Conservation (phyloP, 805 yeast genomes). For the Cyberlindnera maritima region DNA sequence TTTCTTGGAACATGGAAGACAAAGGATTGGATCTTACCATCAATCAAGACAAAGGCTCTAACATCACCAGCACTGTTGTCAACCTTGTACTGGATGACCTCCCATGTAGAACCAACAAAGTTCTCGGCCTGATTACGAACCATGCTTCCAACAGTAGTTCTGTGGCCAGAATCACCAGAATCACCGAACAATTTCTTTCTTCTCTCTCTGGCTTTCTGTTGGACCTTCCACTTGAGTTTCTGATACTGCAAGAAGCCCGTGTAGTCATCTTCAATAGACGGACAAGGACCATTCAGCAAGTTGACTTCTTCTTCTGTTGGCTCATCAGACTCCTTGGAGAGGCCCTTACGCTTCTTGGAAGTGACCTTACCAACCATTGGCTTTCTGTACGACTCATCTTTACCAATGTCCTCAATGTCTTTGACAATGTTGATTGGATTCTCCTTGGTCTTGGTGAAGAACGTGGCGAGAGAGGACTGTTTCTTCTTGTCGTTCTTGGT, state of each 20-base stretch:
- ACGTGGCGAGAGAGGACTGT: constrained; percentile 61
- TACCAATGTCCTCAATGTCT: constrained; percentile 77
- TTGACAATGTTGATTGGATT: constrained; percentile 42
- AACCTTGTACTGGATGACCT: constrained; percentile 65
- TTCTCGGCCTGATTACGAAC: constrained; percentile 76
- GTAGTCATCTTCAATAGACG: constrained; percentile 66
- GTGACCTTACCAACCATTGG: constrained; percentile 37
- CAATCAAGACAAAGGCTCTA: constrained; percentile 66
- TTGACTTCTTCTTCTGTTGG: constrained; percentile 50
- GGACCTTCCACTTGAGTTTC: constrained; percentile 85
- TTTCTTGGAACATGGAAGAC: constrained; percentile 72
- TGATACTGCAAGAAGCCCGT: constrained; percentile 67
- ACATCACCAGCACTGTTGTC: constrained; percentile 71
- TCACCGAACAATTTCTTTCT: constrained; percentile 79
- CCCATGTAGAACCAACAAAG: constrained; percentile 81
- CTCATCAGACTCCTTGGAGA: constrained; percentile 31
- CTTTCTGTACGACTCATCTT: constrained; percentile 27
- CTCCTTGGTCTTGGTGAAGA: constrained; percentile 48
- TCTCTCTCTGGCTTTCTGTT: constrained; percentile 67
- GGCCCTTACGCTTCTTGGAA: constrained; percentile 31
- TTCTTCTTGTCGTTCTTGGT: constrained; percentile 62
- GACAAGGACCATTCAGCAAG: constrained; percentile 52
- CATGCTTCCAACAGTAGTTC: constrained; percentile 65
- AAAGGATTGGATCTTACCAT: constrained; percentile 70
- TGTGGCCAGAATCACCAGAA: constrained; percentile 46